Evolutionary conservation across 306 rosid genomes (phyloP).

Genomic region (Cucurbita pepo): DNA sequence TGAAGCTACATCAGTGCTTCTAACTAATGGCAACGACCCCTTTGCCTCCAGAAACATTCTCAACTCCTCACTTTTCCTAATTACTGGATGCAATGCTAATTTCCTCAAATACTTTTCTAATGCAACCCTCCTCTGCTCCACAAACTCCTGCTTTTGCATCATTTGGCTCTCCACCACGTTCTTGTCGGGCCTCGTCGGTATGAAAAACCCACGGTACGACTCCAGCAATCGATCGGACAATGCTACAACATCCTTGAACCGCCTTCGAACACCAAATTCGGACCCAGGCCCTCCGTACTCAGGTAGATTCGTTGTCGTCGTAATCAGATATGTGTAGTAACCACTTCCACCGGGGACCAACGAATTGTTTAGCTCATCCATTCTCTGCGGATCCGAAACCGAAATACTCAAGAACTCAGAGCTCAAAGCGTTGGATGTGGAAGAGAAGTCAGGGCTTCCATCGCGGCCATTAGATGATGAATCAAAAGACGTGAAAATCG

Average conservation of each 20-base stretch:
- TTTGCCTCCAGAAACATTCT: slow-evolving; percentile 16
- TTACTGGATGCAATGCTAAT: slow-evolving; percentile 24
- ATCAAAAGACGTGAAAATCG: slow-evolving; percentile 27
- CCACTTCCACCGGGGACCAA: slow-evolving; percentile 24
- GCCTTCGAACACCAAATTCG: slow-evolving; percentile 28
- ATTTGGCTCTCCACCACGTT: slow-evolving; percentile 29
- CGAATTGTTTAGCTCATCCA: slow-evolving; percentile 19
- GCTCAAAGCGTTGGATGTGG: slow-evolving; percentile 14
- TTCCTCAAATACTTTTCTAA: slow-evolving; percentile 26
- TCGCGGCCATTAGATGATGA: slow-evolving; percentile 24
- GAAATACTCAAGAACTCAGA: slow-evolving; percentile 44
- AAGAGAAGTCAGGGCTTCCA: not conserved
- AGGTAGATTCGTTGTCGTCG: slow-evolving; percentile 18
- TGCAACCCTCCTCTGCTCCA: slow-evolving; percentile 29
- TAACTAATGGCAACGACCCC: slow-evolving; percentile 18
- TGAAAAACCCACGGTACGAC: slow-evolving; percentile 21
- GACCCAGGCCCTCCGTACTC: slow-evolving; percentile 32
- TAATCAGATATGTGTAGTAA: slow-evolving; percentile 24
- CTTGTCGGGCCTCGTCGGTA: slow-evolving; percentile 34
- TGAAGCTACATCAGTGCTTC: slow-evolving; percentile 18
- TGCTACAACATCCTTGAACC: slow-evolving; percentile 38
- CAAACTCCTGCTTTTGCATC: slow-evolving; percentile 25
- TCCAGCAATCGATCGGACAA: slow-evolving; percentile 26
- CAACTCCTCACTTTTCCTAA: slow-evolving; percentile 22
- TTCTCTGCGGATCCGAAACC: slow-evolving; percentile 34